Percentiles rank a stretch among this genome's conserved stretches.
Evolutionary conservation across 192 early-diverging fungal genomes (phyloP).

Genomic region (Paraglomus brasilianum): DNA sequence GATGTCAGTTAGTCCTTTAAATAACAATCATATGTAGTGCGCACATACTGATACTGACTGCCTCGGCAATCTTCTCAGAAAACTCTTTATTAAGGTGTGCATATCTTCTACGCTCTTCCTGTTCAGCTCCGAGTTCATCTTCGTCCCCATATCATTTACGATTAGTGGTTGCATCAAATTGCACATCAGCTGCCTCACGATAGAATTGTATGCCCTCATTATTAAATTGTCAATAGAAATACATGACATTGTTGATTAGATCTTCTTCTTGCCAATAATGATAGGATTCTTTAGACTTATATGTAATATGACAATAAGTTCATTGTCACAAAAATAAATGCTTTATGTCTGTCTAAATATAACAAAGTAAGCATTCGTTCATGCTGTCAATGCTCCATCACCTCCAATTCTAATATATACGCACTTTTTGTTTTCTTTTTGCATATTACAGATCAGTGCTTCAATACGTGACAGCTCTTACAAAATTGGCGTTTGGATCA

Average conservation of each 20-base stretch:
- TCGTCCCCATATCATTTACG: slow-evolving; percentile 94
- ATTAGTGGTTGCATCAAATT: slow-evolving; percentile 97
- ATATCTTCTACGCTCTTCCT: slow-evolving; percentile 88
- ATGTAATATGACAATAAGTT: slow-evolving; percentile 93
- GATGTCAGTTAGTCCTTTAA: neutral
- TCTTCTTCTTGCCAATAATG: slow-evolving; percentile 98
- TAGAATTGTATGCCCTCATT: slow-evolving; percentile 99
- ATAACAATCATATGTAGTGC: neutral
- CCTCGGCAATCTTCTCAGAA: slow-evolving; percentile 84
- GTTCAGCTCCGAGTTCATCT: slow-evolving; percentile 95
- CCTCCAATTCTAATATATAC: neutral
- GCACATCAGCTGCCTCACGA: slow-evolving; percentile 90
- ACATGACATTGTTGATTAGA: neutral
- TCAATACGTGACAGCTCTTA: slow-evolving; percentile 89
- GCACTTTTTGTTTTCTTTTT: slow-evolving; percentile 84
- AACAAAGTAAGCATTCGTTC: neutral
- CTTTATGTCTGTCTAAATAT: slow-evolving; percentile 74
- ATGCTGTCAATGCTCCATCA: neutral
- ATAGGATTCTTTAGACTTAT: slow-evolving; percentile 95
- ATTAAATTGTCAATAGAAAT: slow-evolving; percentile 15
- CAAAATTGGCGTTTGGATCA: slow-evolving; percentile 84
- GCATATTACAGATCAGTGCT: slow-evolving; percentile 80
- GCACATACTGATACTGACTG: slow-evolving; percentile 50
- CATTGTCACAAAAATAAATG: slow-evolving; percentile 98
- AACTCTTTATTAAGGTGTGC: slow-evolving; percentile 90